These are phyloP conservation scores for Betula pendula DNA, from an alignment of 306 rosid species.

Conservation along the genomic window DNA sequence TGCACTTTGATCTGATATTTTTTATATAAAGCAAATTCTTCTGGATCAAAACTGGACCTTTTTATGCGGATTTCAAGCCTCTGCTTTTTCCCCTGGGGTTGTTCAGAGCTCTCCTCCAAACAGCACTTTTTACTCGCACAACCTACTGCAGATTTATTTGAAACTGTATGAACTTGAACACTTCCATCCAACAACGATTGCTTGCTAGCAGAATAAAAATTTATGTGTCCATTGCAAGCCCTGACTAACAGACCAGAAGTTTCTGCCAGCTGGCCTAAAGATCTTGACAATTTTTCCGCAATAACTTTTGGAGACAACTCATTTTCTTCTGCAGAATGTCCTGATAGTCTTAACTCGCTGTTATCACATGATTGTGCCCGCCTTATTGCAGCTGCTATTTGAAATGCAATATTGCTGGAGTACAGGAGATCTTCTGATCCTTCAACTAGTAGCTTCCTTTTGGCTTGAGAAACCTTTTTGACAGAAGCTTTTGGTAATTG, in stretches of 20 bases:
- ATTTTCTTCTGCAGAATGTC: conserved; percentile 40
- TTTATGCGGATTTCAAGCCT: conserved; percentile 73
- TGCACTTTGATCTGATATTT: conserved; percentile 81
- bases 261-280: conserved; percentile 45
- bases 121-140: conserved; percentile 37
- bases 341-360: conserved; percentile 30
- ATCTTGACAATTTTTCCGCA: conserved; percentile 66
- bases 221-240: conserved; percentile 88
- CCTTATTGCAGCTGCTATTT: conserved; percentile 60
- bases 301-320: conserved; percentile 50
- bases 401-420: conserved; percentile 80
- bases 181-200: conserved; percentile 43
- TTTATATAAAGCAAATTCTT: conserved; percentile 69
- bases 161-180: conserved; percentile 35
- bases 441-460: conserved; percentile 54
- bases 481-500: conserved; percentile 72
- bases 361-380: conserved; percentile 40
- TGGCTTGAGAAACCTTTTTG: conserved; percentile 63
- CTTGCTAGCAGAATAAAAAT: conserved; percentile 62
- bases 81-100: conserved; percentile 42
- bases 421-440: conserved; percentile 65
- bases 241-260: conserved; percentile 51
- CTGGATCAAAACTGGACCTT: conserved; percentile 77
- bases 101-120: conserved; percentile 32
- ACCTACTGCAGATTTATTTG: conserved; percentile 35